Evolutionary conservation across 2,329 filamentous ascomycete genomes (phyloP).

Genomic region (Pyrenochaeta sp.): DNA sequence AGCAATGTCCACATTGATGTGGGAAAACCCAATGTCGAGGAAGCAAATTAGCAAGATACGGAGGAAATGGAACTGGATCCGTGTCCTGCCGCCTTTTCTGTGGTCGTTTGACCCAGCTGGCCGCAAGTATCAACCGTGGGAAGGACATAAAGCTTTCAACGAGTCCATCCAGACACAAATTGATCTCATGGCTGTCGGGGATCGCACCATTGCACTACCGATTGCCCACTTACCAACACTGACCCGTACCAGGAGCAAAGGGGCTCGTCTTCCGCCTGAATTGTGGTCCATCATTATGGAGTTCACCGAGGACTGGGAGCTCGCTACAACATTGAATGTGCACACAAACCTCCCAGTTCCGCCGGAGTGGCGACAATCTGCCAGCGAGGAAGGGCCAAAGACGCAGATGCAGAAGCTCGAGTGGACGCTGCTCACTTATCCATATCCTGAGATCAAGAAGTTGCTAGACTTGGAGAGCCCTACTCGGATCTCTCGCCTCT

Average conservation of each 20-base stretch:
- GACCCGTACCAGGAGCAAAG: conserved; percentile 48
- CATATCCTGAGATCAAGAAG: conserved; percentile 74
- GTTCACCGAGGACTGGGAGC: conserved; percentile 87
- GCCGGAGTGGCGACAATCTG: conserved; percentile 72
- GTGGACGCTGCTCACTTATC: conserved; percentile 80
- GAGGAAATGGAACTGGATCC: conserved; percentile 86
- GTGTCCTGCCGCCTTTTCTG: conserved; percentile 79
- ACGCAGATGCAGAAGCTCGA: conserved; percentile 82
- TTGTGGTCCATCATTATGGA: conserved; percentile 91
- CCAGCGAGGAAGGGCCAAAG: conserved; percentile 70
- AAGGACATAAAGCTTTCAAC: conserved; percentile 73
- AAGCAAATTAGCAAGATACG: conserved; percentile 85
- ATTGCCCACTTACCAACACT: conserved; percentile 45
- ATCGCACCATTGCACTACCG: conserved; percentile 63
- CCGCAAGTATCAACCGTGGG: conserved; percentile 62
- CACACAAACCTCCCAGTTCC: conserved; percentile 81
- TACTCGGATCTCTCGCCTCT: conserved; percentile 79
- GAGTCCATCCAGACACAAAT: conserved; percentile 80
- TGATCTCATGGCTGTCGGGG: conserved; percentile 76
- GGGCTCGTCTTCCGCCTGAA: conserved; percentile 73
- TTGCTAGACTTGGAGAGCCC: conserved; percentile 76
- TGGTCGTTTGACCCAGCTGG: conserved; percentile 75
- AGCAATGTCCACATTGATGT: conserved; percentile 88
- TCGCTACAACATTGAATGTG: conserved; percentile 80
- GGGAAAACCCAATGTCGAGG: conserved; percentile 88